Evolutionary conservation across 2,329 filamentous ascomycete genomes (phyloP), one percentile per base, ranked within the genome.

Genomic region (Paraphaeosphaeria sporulosa): DNA sequence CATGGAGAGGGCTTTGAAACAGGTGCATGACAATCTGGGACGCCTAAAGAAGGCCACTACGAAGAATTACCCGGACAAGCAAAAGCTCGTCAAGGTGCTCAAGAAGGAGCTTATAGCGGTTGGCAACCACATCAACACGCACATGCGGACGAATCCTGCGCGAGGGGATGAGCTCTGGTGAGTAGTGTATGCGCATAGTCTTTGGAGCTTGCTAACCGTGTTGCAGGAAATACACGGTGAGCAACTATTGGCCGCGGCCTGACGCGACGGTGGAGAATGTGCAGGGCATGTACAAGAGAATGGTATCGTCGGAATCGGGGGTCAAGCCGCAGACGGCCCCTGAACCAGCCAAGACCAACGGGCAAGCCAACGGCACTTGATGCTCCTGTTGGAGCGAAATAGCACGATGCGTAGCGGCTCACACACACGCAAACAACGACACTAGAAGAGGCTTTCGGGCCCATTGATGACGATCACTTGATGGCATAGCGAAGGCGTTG

Each of bases 51-150:
- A 83, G 54, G 88, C 87, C 4, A 90, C 86, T 2, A 86, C 85
- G 65, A 87, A 87, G 65, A 84, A 84, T 52, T 85, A 89, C 62
- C 87, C 86, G 57, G 86, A 85, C 30, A 85, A 86, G 68, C 87
- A 89, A 65, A 83, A 86, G 55, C 83, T 89, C 47, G 84, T 89
- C 23, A 84, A 81, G 68, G 83, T 88, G 46, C 85, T 90, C 70
- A 88, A 88, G 67, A 79, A 81, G 30, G 85, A 89, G 69, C 77
- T 90, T 40, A 80, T 88, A 44, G 82, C 82, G 4, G 87, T 90
- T 73, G 88, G 88, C 55, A 84, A 85, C 58, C 89, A 88, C 68
- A 85, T 90, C 62, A 83, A 85, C 52, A 79, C 81, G 32, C 76
- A 82, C 56, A 73, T 74, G 47, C 71, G 75, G 80, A 80, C 54